A percentile compares a stretch with the other conserved stretches of the same genome.
phyloP scores from a whole-genome alignment of 2,329 filamentous ascomycete genomes.

The Nigrospora oryzae region DNA sequence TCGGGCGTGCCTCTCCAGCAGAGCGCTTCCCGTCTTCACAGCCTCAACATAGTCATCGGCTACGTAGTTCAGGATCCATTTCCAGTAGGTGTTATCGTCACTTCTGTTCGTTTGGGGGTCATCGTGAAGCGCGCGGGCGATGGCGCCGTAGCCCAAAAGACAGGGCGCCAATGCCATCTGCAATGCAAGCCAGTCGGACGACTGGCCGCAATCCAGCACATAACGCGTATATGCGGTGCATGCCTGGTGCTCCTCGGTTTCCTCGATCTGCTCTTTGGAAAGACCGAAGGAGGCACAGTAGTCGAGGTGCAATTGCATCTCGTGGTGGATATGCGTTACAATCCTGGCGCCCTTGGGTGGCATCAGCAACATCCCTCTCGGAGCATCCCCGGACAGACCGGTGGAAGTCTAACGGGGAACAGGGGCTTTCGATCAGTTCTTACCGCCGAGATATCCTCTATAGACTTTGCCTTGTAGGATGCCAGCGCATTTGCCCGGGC shows the following conservation, averaged over 20 bases:
- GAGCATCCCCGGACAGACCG: neutral
- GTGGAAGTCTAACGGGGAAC: neutral
- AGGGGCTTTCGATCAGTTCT: constrained; percentile 13
- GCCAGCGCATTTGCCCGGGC: constrained; percentile 78
- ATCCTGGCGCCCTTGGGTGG: constrained; percentile 52
- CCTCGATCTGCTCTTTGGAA: constrained; percentile 62
- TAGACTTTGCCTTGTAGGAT: constrained; percentile 71
- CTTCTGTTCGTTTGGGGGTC: constrained; percentile 50
- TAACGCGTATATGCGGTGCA: constrained; percentile 69
- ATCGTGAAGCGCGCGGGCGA: constrained; percentile 61
- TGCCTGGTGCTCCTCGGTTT: constrained; percentile 61
- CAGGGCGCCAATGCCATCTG: constrained; percentile 82
- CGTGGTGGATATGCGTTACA: constrained; percentile 67
- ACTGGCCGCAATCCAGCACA: constrained; percentile 80
- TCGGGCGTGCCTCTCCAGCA: constrained; percentile 69
- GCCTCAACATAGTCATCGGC: constrained; percentile 70
- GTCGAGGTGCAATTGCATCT: constrained; percentile 72
- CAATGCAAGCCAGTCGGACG: constrained; percentile 79
- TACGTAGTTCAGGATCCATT: constrained; percentile 86
- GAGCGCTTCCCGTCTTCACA: constrained; percentile 58
- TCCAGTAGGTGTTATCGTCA: constrained; percentile 70
- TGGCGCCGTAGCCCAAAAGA: constrained; percentile 77
- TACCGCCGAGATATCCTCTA: constrained; percentile 65
- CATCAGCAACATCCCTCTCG: neutral
- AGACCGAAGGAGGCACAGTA: constrained; percentile 82